Evolutionary conservation across 2,329 filamentous ascomycete genomes (phyloP).

Genomic region (Penicillium sumatraense): DNA sequence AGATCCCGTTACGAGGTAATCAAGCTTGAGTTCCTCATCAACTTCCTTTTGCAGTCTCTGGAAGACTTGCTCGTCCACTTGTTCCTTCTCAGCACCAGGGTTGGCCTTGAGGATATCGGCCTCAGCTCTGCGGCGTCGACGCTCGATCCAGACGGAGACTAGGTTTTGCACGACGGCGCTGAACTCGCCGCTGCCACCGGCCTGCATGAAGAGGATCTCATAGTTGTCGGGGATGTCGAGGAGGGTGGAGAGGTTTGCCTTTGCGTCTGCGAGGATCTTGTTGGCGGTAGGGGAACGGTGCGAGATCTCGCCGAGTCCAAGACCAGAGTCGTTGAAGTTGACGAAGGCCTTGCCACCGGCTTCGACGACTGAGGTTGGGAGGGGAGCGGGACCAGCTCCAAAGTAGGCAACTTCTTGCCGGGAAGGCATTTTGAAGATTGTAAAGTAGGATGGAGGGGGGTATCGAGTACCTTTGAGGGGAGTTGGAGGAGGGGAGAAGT

Average conservation of each 20-base stretch:
- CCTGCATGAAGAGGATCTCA: constrained; percentile 72
- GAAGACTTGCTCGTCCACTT: constrained; percentile 61
- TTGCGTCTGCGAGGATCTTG: constrained; percentile 78
- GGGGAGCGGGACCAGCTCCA: constrained; percentile 84
- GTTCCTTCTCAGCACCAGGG: constrained; percentile 51
- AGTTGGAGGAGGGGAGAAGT: neutral
- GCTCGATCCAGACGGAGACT: constrained; percentile 78
- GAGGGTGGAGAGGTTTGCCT: constrained; percentile 71
- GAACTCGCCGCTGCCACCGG: constrained; percentile 85
- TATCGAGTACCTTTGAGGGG: neutral
- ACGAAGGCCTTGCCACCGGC: constrained; percentile 75
- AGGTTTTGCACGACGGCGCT: constrained; percentile 83
- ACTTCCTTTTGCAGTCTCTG: constrained; percentile 67
- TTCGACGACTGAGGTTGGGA: constrained; percentile 82
- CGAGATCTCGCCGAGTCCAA: constrained; percentile 87
- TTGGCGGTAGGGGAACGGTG: constrained; percentile 81
- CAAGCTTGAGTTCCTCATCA: constrained; percentile 73
- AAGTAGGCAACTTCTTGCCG: constrained; percentile 82
- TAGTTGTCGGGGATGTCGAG: constrained; percentile 86
- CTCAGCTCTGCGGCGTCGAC: constrained; percentile 64
- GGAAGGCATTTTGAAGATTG: constrained; percentile 65
- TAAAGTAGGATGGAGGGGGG: neutral
- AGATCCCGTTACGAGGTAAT: constrained; percentile 88
- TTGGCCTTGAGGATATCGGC: constrained; percentile 54
- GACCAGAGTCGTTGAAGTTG: constrained; percentile 78